These are phyloP conservation scores for Colletotrichum sp. DNA, from an alignment of 2,329 filamentous ascomycete species.

Conservation along the genomic window DNA sequence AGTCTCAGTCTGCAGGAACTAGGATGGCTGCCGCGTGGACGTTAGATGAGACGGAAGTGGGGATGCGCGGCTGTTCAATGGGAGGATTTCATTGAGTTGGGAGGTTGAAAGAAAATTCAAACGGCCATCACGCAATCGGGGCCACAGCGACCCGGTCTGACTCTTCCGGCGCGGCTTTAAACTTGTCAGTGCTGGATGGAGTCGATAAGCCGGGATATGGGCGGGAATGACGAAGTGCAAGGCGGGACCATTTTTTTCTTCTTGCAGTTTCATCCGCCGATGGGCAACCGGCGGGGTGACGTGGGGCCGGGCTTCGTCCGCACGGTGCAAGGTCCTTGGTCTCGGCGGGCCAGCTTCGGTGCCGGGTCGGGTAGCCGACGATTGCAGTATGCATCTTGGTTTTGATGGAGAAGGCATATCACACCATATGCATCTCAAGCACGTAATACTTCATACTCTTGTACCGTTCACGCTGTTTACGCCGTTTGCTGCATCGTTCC, in stretches of 20 bases:
- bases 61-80: neutral
- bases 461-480: neutral
- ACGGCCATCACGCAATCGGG: neutral
- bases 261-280: neutral
- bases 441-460: neutral
- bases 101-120: neutral
- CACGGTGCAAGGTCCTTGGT: neutral
- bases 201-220: neutral
- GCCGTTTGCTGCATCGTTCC: neutral
- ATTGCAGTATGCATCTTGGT: neutral
- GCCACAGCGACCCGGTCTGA: neutral
- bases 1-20: neutral
- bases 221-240: neutral
- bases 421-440: neutral
- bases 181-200: neutral
- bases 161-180: neutral
- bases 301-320: neutral
- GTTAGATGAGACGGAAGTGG: neutral
- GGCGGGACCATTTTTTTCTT: neutral
- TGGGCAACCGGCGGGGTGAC: neutral
- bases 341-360: neutral
- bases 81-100: neutral
- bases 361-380: neutral
- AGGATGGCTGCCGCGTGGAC: neutral
- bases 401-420: neutral